Base-by-base conservation (phyloP, 306 rosid species). In the Echinosophora koreensis region DNA sequence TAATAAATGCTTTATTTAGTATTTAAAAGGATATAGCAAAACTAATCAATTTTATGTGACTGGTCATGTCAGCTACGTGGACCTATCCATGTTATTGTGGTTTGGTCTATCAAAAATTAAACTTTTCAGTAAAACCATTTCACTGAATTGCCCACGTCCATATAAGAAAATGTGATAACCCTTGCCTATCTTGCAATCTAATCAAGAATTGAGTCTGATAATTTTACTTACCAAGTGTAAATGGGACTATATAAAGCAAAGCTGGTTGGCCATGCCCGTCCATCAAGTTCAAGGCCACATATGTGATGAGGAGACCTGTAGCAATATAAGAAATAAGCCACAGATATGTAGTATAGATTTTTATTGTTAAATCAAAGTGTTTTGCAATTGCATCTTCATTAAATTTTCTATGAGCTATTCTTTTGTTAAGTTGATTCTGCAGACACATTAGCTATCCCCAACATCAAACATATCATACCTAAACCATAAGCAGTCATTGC, bases 231-330 rank as follows among this genome's bases (percentile, higher is more conserved):
- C 99, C 98, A 7, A 96, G 92, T 18, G 94, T 96, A 81, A 96
- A 96, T 7, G 99, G 99, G 51, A 96, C 99, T 52, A 92, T 96
- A 86, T 92, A 96, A 59, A 96, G 91, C 83, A 96, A 85, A 79
- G 99, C 99, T 0, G 99, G 99, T 79, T 96, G 99, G 71, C 98
- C 99, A 76, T 92, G 99, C 59, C 98, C 99, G 61, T 96, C 99
- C 99, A 96, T 96, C 83, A 96, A 79, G 91, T 96, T 96, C 88
- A 96, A 84, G 77, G 99, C 99, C 70, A 96, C 87, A 22, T 96
- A 96, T 18, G 99, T 96, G 86, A 96, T 46, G 18, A 96, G 94
- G 28, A 96, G 97, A 79, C 99, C 99, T 96, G 81, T 68, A 73
- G 3, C 49, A 65, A 66, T 16, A 77, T 30, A 69, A 8, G 14